Base-by-base conservation (phyloP, 495 filamentous ascomycete genomes). In the Lichina pygmaea region DNA sequence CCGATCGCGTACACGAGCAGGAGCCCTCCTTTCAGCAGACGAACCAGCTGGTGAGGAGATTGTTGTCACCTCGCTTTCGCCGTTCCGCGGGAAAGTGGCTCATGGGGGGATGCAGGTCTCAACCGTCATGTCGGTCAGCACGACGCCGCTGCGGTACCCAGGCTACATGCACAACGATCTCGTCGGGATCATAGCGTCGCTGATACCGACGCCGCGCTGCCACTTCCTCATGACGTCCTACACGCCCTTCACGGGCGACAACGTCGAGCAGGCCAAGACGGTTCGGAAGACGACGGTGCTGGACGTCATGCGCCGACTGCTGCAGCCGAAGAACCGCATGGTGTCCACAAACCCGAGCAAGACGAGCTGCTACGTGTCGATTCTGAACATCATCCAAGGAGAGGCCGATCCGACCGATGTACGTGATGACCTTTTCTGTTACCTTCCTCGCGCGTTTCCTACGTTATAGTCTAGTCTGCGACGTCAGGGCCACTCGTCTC, bases 161-260 rank as follows among this genome's bases (percentile, higher is more conserved):
- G 89, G 91, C 30, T 97, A 97, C 56, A 95, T 97, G 91, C 89
- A 97, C 63, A 97, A 97, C 57, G 89, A 97, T 55, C 77, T 97
- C 7, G 86, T 91, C 51, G 84, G 86, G 54, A 94, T 97, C 55
- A 74, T 95, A 42, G 91, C 89, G 36, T 91, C 85, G 16, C 68
- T 97, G 6, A 94, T 97, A 44, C 89, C 89, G 8, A 95, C 85
- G 0, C 89, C 89, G 11, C 80, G 89, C 46, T 91, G 84, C 59
- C 89, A 97, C 58, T 97, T 97, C 71, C 66, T 97, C 38, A 85
- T 94, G 75, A 95, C 89, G 2, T 83, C 85, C 15, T 97, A 95
- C 61, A 97, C 89, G 0, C 89, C 89, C 8, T 97, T 97, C 54
- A 95, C 89, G 2, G 78, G 82, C 46, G 84, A 93, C 57, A 86